These are phyloP conservation scores for Ogataea chonburiensis DNA, from an alignment of 805 yeast genomes.

Conservation along the genomic window DNA sequence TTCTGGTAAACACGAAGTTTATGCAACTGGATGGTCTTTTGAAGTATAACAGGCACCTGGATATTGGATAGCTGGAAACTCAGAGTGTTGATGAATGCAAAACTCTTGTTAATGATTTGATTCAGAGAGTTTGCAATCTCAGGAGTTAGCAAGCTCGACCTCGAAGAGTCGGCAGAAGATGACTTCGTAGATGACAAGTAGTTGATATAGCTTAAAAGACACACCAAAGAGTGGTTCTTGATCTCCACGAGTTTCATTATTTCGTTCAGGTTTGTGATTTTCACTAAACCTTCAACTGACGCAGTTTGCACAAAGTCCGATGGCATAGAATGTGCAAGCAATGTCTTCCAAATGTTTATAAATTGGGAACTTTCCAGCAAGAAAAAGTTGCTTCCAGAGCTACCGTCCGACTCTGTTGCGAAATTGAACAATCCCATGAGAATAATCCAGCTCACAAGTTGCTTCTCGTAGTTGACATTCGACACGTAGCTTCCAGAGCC, in stretches of 20 bases:
- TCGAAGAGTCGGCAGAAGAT: conserved; percentile 30
- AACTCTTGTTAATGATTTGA: conserved; percentile 33
- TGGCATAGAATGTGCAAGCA: conserved; percentile 50
- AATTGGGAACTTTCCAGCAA: conserved; percentile 58
- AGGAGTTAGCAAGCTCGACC: conserved; percentile 30
- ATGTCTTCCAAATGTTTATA: conserved; percentile 60
- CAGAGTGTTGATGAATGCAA: conserved; percentile 29
- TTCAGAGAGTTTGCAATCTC: conserved; percentile 33
- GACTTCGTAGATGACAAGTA: conserved; percentile 46
- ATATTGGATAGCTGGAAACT: conserved; percentile 22
- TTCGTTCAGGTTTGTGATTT: conserved; percentile 35
- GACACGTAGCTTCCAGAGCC: conserved; percentile 30
- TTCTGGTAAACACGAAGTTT: conserved; percentile 33
- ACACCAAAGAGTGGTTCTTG: conserved; percentile 57
- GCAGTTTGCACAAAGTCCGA: conserved; percentile 37
- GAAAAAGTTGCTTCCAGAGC: conserved; percentile 48
- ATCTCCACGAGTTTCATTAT: conserved; percentile 45
- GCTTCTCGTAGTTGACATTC: conserved; percentile 35
- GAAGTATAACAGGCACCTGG: conserved; percentile 21
- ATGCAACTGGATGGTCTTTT: conserved; percentile 27
- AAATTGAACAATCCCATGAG: conserved; percentile 63
- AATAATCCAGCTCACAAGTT: conserved; percentile 58
- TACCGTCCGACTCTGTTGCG: conserved; percentile 29
- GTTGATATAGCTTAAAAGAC: conserved; percentile 53
- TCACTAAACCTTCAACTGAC: conserved; percentile 32